Base-by-base conservation (phyloP, 2,329 filamentous ascomycete species). In the Dothiorella sarmentorum region DNA sequence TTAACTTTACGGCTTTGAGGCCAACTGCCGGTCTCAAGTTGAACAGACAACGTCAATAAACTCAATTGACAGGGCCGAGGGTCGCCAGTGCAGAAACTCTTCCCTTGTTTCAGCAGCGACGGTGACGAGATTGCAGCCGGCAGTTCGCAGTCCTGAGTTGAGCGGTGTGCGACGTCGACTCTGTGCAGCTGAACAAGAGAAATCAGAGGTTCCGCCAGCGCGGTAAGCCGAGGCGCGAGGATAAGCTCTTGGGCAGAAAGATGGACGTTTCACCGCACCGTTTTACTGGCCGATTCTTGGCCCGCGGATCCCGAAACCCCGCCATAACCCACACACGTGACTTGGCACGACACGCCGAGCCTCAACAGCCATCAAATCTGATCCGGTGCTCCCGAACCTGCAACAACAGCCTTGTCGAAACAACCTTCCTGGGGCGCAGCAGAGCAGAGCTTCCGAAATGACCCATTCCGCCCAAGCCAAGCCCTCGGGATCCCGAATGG, bases 201-300 rank as follows among this genome's bases (percentile, higher is more conserved):
- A 26, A 45, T 31, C 24, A 45, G 29, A 53, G 49, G 49, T 53
- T 53, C 49, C 49, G 49, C 0, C 22, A 18, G 7, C 7, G 49
- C 49, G 49, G 33, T 53, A 53, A 35, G 49, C 49, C 49, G 49
- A 29, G 33, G 18, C 9, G 31, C 26, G 18, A 37, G 45, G 18
- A 31, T 20, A n/a, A 18, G 9, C 17, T 52, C 47, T 52, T 52
- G 47, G 47, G 47, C 47, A 52, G 47, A 53, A 53, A n/a, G n/a
- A n/a, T n/a, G n/a, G n/a, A n/a, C n/a, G 49, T 53, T 40, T 53
- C 49, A 53, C 47, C 47, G 47, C 47, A 4, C 18, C 47, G 31
- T 38, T 6, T 13, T 9, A 52, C 33, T 52, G 47, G 47, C 33
- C 18, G 18, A 27, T 26, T 27, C 45, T 31, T 22, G 18, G 45